Percentiles rank a stretch among this genome's conserved stretches.
phyloP scores from a whole-genome alignment of 2,329 filamentous ascomycete species.

The Thyridium curvatum region DNA sequence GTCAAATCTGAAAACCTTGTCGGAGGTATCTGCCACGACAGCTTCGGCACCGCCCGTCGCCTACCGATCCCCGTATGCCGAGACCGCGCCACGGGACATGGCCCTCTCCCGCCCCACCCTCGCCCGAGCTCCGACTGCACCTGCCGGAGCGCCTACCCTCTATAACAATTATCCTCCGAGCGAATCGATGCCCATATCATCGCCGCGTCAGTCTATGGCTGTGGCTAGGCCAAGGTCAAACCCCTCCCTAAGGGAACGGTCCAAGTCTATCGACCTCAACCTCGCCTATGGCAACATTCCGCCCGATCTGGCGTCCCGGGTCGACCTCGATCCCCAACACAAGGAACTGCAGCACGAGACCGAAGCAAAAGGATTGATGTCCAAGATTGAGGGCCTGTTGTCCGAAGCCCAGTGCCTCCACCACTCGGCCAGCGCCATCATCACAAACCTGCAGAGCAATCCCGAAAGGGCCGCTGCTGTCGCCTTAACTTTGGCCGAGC shows the following conservation, averaged over 20 bases:
- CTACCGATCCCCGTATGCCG: constrained; percentile 33
- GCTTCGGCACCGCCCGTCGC: constrained; percentile 34
- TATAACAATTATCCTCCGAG: background rate
- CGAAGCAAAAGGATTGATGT: constrained; percentile 50
- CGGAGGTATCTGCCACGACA: constrained; percentile 42
- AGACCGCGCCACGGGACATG: constrained; percentile 37
- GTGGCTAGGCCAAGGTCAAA: constrained; percentile 33
- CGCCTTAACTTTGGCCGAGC: constrained; percentile 84
- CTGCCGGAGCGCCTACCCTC: constrained; percentile 3
- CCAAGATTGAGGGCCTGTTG: constrained; percentile 68
- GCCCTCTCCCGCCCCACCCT: constrained; percentile 22
- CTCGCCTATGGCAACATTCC: constrained; percentile 84
- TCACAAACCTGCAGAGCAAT: constrained; percentile 61
- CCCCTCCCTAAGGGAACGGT: constrained; percentile 22
- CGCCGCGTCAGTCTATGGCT: constrained; percentile 20
- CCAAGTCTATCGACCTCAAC: constrained; percentile 73
- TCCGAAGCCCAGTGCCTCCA: constrained; percentile 87
- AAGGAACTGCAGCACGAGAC: constrained; percentile 25
- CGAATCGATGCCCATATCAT: constrained; percentile 7
- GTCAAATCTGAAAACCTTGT: constrained; percentile 45
- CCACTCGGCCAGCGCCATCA: constrained; percentile 75
- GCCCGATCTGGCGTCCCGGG: constrained; percentile 51
- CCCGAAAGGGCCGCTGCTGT: constrained; percentile 92
- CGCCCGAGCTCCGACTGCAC: constrained; percentile 22
- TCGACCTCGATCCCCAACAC: constrained; percentile 33